phyloP scores from a whole-genome alignment of 805 yeast genomes.

The Tetrapisispora nanseiensis region DNA sequence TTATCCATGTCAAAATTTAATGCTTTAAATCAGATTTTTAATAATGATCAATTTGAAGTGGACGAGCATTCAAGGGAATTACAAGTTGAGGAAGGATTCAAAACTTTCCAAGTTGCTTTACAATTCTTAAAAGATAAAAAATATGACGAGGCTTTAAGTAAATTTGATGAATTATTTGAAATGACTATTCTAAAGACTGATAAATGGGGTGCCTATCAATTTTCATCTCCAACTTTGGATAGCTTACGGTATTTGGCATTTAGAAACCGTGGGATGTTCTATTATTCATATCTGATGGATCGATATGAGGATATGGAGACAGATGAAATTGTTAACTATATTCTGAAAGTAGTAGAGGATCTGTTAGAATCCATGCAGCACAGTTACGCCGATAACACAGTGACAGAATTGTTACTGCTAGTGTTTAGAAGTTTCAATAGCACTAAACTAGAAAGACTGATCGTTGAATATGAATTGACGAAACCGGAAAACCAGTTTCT shows the following conservation, averaged over 20 bases:
- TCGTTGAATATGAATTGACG: conserved; percentile 50
- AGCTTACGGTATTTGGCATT: conserved; percentile 66
- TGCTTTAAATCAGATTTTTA: conserved; percentile 72
- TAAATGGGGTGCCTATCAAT: conserved; percentile 29
- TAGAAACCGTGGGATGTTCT: conserved; percentile 72
- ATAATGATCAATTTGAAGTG: conserved; percentile 55
- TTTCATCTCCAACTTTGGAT: conserved; percentile 56
- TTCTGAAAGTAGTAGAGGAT: conserved; percentile 46
- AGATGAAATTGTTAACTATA: conserved; percentile 34
- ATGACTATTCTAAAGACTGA: conserved; percentile 54
- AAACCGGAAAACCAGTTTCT: conserved; percentile 26
- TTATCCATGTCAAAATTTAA: conserved; percentile 51
- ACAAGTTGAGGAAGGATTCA: conserved; percentile 79
- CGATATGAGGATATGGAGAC: conserved; percentile 20
- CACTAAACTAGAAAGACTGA: conserved; percentile 41
- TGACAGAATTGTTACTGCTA: conserved; percentile 41
- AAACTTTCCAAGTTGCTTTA: conserved; percentile 63
- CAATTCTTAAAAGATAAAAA: conserved; percentile 43
- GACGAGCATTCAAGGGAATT: conserved; percentile 89
- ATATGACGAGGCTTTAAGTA: conserved; percentile 39
- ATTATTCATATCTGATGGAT: conserved; percentile 33
- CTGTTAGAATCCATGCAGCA: conserved; percentile 54
- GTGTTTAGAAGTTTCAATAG: conserved; percentile 42
- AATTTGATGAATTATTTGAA: conserved; percentile 54
- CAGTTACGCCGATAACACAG: conserved; percentile 54